Evolutionary conservation across 805 yeast species (phyloP).

Genomic region (Nakazawaea ambrosiae): DNA sequence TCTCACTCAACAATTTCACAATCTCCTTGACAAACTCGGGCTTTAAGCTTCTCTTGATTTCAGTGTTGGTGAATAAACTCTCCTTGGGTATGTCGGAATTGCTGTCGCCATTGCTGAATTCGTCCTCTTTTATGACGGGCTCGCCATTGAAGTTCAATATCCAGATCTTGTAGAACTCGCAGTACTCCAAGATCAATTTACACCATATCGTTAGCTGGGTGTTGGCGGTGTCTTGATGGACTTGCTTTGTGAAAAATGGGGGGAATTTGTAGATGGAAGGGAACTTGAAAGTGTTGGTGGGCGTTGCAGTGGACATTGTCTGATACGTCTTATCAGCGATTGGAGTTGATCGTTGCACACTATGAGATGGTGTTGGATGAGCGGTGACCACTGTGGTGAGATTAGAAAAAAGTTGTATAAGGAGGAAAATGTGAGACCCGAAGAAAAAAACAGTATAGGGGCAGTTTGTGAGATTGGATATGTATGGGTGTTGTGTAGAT

Average conservation of each 20-base stretch:
- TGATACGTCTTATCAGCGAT: too few species aligned
- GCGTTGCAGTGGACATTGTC: too few species aligned
- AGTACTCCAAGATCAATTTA: constrained; percentile 52
- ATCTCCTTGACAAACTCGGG: constrained; percentile 50
- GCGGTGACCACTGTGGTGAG: neutral
- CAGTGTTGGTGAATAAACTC: constrained; percentile 41
- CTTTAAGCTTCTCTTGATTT: constrained; percentile 46
- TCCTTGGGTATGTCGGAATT: constrained; percentile 4
- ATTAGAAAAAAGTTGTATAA: too few species aligned
- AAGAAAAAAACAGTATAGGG: too few species aligned
- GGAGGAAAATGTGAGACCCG: too few species aligned
- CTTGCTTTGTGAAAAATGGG: constrained; percentile 87
- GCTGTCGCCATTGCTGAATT: constrained; percentile 3
- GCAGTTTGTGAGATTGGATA: too few species aligned
- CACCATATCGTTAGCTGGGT: constrained; percentile 82
- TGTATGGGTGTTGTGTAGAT: too few species aligned
- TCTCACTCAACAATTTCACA: constrained; percentile 45
- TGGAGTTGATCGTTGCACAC: too few species aligned
- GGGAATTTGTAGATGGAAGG: constrained; percentile 72
- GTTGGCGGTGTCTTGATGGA: constrained; percentile 68
- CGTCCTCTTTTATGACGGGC: constrained; percentile 17
- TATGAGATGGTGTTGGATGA: neutral
- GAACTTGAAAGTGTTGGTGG: constrained; percentile 18
- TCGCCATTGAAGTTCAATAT: constrained; percentile 33
- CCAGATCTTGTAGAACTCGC: constrained; percentile 52